Evolutionary conservation across 2,329 filamentous ascomycete species (phyloP).

Genomic region (Penicillium sumatraense): DNA sequence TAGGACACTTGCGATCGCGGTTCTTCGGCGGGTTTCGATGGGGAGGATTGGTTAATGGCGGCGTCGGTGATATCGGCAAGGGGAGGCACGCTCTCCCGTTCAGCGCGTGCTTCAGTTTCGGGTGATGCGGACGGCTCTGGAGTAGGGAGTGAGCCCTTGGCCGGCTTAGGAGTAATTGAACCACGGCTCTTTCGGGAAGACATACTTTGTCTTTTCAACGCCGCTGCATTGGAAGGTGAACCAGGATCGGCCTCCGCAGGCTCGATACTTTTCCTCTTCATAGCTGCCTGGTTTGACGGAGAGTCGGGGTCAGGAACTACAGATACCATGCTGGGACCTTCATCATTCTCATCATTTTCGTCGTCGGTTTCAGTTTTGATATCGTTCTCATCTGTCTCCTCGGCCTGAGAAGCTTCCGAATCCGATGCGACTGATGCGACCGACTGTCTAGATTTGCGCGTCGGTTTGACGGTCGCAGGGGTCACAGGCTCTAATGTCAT

Average conservation of each 20-base stretch:
- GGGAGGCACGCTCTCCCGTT: constrained; percentile 58
- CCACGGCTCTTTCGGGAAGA: constrained; percentile 46
- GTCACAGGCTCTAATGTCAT: constrained; percentile 56
- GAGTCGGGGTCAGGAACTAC: constrained; percentile 54
- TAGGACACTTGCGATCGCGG: constrained; percentile 60
- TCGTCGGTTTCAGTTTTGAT: constrained; percentile 45
- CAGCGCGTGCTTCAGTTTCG: constrained; percentile 44
- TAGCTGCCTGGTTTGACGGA: constrained; percentile 56
- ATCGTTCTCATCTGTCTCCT: constrained; percentile 56
- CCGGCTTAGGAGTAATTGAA: constrained; percentile 45
- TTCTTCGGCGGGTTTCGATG: constrained; percentile 46
- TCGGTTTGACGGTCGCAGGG: constrained; percentile 37
- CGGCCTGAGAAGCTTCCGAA: constrained; percentile 64
- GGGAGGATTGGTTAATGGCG: constrained; percentile 64
- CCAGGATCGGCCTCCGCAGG: constrained; percentile 52
- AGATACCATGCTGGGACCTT: constrained; percentile 35
- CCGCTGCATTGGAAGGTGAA: constrained; percentile 62
- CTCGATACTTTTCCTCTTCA: constrained; percentile 33
- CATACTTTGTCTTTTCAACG: constrained; percentile 72
- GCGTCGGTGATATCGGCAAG: constrained; percentile 74
- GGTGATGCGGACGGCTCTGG: constrained; percentile 60
- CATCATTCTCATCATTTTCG: constrained; percentile 30
- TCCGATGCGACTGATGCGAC: constrained; percentile 51
- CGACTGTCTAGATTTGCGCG: constrained; percentile 48
- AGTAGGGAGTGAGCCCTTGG: constrained; percentile 50